A percentile compares a stretch with the other conserved stretches of the same genome.
Conservation (phyloP, 164 flowering plant genomes). For the grape (Vitis vinifera) region ASM3070453v1 NC_081813.1:21668501-21669000, state of each 20-base stretch:
- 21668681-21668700: constrained; percentile 46
- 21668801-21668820: neutral
- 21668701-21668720: constrained; percentile 49
- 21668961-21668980: neutral
- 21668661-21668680: constrained; percentile 35
- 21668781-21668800: neutral
- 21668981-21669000: neutral
- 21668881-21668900: constrained; percentile 68
- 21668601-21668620: constrained; percentile 63
- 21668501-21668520: too few relatives aligned
- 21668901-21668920: constrained; percentile 60
- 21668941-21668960: constrained; percentile 12
- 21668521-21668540: too few relatives aligned
- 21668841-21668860: constrained; percentile 45
- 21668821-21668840: constrained; percentile 3
- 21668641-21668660: constrained; percentile 43
- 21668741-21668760: constrained; percentile 28
- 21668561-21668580: constrained; percentile 43
- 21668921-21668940: constrained; percentile 70
- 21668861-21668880: constrained; percentile 64
- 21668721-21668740: constrained; percentile 47
- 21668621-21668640: constrained; percentile 57
- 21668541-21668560: neutral
- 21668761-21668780: too few relatives aligned
- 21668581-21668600: constrained; percentile 35